phyloP scores from a whole-genome alignment of 2,329 filamentous ascomycete species.

The Aspergillus sp. region DNA sequence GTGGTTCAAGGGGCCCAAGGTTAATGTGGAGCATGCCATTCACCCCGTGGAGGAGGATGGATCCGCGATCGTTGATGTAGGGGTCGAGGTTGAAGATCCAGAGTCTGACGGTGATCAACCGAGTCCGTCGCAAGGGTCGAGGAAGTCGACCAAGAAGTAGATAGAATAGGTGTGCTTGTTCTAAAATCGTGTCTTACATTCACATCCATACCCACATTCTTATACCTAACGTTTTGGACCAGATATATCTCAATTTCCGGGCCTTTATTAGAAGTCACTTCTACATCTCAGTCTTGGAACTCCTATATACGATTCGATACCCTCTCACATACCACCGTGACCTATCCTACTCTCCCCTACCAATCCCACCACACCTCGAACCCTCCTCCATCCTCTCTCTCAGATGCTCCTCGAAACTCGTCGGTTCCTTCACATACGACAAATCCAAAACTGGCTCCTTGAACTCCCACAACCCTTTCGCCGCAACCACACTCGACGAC shows the following conservation, averaged over 20 bases:
- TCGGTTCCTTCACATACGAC: no score
- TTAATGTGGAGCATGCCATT: conserved; percentile 60
- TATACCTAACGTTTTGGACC: background rate
- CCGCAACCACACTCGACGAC: no score
- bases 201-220: background rate
- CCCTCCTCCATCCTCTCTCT: no score
- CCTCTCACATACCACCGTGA: no score
- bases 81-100: conserved; percentile 6
- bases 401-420: no score
- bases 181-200: background rate
- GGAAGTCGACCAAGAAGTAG: background rate
- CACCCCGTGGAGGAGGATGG: conserved; percentile 24
- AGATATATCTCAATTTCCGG: background rate
- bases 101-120: background rate
- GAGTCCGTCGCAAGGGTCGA: background rate
- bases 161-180: background rate
- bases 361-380: no score
- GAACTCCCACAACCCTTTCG: no score
- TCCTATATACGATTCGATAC: background rate
- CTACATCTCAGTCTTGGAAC: background rate
- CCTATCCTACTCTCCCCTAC: no score
- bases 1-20: conserved; percentile 71
- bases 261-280: background rate
- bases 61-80: conserved; percentile 23
- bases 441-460: no score